Evolutionary conservation across 202 grass and related monocot genomes (phyloP), one percentile per base, ranked within the genome.

Genomic region (Setaria italica): DNA sequence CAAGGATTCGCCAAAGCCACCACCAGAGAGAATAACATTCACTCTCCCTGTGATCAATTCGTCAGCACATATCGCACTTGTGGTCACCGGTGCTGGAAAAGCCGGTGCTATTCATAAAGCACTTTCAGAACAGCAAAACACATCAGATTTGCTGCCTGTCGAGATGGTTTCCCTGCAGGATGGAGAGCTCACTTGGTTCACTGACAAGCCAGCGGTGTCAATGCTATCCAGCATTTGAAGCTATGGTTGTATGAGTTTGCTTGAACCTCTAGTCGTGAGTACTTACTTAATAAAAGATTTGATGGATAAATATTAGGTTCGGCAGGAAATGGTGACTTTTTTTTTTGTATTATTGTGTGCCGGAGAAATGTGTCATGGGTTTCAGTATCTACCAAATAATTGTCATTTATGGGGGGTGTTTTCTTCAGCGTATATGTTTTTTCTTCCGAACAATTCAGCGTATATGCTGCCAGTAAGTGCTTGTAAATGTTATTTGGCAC

Each of bases 1-100:
- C 63, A 88, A 88, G 75, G 92, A 88, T 76, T 92, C 90, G 11
- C 93, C 90, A 4, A 95, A 95, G 71, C 80, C 90, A 17, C 93
- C 90, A n/a, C 86, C 83, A 0, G 76, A 90, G 74, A 84, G 93
- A 76, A 92, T 95, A 56, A 92, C 88, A 66, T 87, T 95, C 68
- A 95, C 93, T 45, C 79, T 95, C 1, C 90, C 90, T 2, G 80
- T 92, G 72, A 80, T 95, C 64, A 92, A 95, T 56, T 84, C 88
- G 0, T 91, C 92, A 0, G 67, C 87, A 43, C 59, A 79, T 74
- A 84, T 91, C 25, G 85, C 71, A 25, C 80, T 95, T 65, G 86
- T 88, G 57, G 88, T 95, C 17, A 88, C 80, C 11, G 90, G 90
- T 78, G 82, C 87, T 59, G 90, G 90, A 16, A 90, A 95, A 84